A percentile compares a stretch with the other conserved stretches of the same genome.
These are phyloP conservation scores for Blastocystis sp. DNA, from an alignment of 352 stramenopile genomes.

Conservation along the genomic window DNA sequence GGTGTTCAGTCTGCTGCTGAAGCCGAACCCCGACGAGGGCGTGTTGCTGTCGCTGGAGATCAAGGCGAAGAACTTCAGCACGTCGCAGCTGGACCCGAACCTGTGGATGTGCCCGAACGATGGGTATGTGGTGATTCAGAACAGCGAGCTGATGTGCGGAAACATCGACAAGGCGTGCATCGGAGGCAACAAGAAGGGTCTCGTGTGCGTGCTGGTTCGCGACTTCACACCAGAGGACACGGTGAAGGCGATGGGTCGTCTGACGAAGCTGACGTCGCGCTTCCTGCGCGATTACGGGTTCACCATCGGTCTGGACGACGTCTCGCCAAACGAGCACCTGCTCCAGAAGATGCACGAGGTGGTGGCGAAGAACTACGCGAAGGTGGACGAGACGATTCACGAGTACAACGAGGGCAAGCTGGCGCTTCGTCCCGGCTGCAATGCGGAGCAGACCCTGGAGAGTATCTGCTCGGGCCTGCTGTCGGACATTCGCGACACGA, in stretches of 20 bases:
- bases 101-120: slow-evolving; percentile 95
- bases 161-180: slow-evolving; percentile 98
- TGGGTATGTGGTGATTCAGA: slow-evolving; percentile 93
- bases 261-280: slow-evolving; percentile 94
- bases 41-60: slow-evolving; percentile 75
- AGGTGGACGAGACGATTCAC: slow-evolving; percentile 78
- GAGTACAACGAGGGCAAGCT: slow-evolving; percentile 85
- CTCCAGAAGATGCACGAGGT: slow-evolving; percentile 91
- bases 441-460: slow-evolving; percentile 95
- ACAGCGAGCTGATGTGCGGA: slow-evolving; percentile 94
- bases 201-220: slow-evolving; percentile 96
- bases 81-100: slow-evolving; percentile 67
- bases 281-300: slow-evolving; percentile 97
- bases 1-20: slow-evolving; percentile 85
- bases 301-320: slow-evolving; percentile 99
- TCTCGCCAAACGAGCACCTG: slow-evolving; percentile 93
- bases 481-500: slow-evolving; percentile 92
- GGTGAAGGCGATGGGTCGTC: slow-evolving; percentile 94
- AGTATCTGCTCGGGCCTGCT: slow-evolving; percentile 97
- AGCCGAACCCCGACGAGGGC: slow-evolving; percentile 84
- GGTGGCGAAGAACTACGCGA: slow-evolving; percentile 82
- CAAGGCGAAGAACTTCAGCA: slow-evolving; percentile 77
- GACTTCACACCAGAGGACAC: slow-evolving; percentile 90
- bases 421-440: slow-evolving; percentile 91
- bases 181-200: slow-evolving; percentile 94